Conservation (phyloP, 306 rosid genomes). For the Rosa lucieae region DNA sequence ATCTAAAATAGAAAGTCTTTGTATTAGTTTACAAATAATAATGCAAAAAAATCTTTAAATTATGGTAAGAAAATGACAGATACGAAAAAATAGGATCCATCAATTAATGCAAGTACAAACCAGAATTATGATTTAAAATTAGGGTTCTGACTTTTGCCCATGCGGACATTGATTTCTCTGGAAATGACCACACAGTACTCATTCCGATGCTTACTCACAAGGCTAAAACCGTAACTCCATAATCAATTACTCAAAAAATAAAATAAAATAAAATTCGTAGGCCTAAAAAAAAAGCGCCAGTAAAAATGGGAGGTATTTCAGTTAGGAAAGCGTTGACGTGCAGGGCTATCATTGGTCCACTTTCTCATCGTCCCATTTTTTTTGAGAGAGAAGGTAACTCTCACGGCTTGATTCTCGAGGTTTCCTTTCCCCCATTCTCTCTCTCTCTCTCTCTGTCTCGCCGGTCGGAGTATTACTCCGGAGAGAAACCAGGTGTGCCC, state of each 20-base stretch:
- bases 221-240: background rate
- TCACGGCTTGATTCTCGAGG: constrained; percentile 8
- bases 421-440: background rate
- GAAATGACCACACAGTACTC: background rate
- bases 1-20: no score
- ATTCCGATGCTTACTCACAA: no score
- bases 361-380: constrained; percentile 24
- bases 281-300: constrained; percentile 12
- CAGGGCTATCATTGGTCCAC: constrained; percentile 12
- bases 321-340: constrained; percentile 37
- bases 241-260: background rate
- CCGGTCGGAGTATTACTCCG: constrained; percentile 65
- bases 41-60: background rate
- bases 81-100: background rate
- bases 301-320: constrained; percentile 17
- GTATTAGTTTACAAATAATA: background rate
- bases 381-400: background rate
- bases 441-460: constrained; percentile 23
- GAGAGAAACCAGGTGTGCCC: constrained; percentile 25
- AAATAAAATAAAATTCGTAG: background rate
- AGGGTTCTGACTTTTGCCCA: background rate
- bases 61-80: background rate
- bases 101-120: background rate
- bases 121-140: background rate
- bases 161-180: background rate